Base-by-base conservation (phyloP, 2,329 filamentous ascomycete species). In the Ophiostoma pallidulum region DNA sequence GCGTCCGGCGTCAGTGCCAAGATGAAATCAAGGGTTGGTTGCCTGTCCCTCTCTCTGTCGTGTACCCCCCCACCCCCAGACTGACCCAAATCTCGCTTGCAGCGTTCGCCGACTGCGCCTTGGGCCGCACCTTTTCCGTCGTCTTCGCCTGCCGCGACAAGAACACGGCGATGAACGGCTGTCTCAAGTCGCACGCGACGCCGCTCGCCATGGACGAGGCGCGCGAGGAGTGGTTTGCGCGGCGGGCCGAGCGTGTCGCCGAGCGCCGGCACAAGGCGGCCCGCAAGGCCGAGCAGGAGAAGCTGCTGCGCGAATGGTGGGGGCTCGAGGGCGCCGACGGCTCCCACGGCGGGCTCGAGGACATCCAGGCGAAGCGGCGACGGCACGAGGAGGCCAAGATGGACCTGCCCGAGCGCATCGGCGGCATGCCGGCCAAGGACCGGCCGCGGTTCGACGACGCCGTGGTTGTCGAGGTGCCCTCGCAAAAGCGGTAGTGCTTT, bases 81-180 rank as follows among this genome's bases (percentile, higher is more conserved):
- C 33, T 20, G n/a, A 22, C 16, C n/a, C 33, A 22, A n/a, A n/a
- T n/a, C n/a, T n/a, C n/a, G n/a, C n/a, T n/a, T n/a, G n/a, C 57
- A 96, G 91, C 85, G 52, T 98, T 98, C 64, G 92, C 92, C 49
- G 81, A 84, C 56, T 98, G 92, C 73, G 90, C 90, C 45, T 75
- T 83, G 42, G 82, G 84, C 61, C 85, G 87, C 55, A 97, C 90
- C 6, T 78, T 97, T 58, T 89, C 83, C 48, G 85, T 92, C 50
- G 84, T 89, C 12, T 96, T 92, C 72, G 77, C 81, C 45, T 98
- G 92, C 71, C 83, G 88, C 46, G 68, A 75, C 41, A 76, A 90
- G 60, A 84, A 89, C 59, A 80, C 83, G 53, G 73, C 75, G 31
- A 98, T 98, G 92, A 98, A 98, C 69, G 74, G 72, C 52, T 98